Percentiles rank a stretch among this genome's conserved stretches.
Conservation (phyloP, 2,329 filamentous ascomycete genomes). For the Lachnellula willkommii region DNA sequence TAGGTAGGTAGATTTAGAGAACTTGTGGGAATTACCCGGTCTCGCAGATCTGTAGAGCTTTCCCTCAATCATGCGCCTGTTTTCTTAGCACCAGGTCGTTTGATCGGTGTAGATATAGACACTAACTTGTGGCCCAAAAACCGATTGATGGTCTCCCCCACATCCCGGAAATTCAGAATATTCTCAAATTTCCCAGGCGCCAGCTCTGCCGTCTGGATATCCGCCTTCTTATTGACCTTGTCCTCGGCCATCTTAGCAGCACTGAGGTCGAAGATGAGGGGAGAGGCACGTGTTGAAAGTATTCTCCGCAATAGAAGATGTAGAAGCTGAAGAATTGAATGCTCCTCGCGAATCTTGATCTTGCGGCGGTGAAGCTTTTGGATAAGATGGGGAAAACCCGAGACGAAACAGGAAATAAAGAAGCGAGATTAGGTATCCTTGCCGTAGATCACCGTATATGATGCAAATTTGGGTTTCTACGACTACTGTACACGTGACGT, state of each 20-base stretch:
- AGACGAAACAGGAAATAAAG: too few relatives aligned
- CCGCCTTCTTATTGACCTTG: not conserved
- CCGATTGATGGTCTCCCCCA: constrained; percentile 61
- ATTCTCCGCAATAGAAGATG: too few relatives aligned
- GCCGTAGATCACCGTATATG: too few relatives aligned
- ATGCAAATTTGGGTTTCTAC: too few relatives aligned
- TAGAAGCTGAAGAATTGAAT: not conserved
- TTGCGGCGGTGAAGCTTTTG: not conserved
- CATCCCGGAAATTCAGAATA: constrained; percentile 73
- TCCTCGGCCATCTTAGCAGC: not conserved
- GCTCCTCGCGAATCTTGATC: not conserved
- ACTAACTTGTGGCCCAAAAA: constrained; percentile 49
- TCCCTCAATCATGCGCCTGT: constrained; percentile 51
- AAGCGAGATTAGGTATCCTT: too few relatives aligned
- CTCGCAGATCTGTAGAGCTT: constrained; percentile 64
- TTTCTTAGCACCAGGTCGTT: not conserved
- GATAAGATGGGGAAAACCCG: too few relatives aligned
- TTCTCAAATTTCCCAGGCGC: constrained; percentile 40
- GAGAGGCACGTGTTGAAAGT: not conserved
- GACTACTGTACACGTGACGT: too few relatives aligned
- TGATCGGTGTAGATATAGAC: constrained; percentile 24
- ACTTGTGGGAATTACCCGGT: constrained; percentile 39
- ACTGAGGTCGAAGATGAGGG: not conserved
- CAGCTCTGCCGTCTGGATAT: not conserved
- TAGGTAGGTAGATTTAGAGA: not conserved